A percentile compares a stretch with the other conserved stretches of the same genome.
Conservation (phyloP, 306 rosid genomes). For the Mucuna pruriens region DNA sequence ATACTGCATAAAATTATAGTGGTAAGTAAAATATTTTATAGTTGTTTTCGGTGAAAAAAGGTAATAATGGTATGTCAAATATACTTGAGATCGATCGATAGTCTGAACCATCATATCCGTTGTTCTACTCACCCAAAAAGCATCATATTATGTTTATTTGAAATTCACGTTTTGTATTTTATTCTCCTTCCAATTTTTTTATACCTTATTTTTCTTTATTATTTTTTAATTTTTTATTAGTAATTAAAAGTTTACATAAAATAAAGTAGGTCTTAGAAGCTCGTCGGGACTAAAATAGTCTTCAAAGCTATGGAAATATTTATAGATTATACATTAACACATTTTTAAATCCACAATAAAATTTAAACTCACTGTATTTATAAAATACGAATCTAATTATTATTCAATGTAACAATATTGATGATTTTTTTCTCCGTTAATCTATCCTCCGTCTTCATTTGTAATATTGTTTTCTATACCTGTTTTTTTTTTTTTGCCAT, state of each 20-base stretch:
- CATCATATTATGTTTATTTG: conserved; percentile 22
- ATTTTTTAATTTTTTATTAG: background rate
- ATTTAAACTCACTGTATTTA: too few relatives aligned
- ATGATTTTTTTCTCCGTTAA: too few relatives aligned
- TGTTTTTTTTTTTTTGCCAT: background rate
- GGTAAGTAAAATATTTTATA: background rate
- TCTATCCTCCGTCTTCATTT: background rate
- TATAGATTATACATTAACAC: too few relatives aligned
- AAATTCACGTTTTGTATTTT: background rate
- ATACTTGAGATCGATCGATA: background rate
- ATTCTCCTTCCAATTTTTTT: background rate
- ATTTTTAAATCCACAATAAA: too few relatives aligned
- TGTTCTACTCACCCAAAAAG: background rate
- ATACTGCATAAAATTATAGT: background rate
- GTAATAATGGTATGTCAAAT: background rate
- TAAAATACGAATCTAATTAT: too few relatives aligned
- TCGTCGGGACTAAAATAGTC: too few relatives aligned
- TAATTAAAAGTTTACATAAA: too few relatives aligned
- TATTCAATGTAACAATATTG: too few relatives aligned
- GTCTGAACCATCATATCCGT: background rate
- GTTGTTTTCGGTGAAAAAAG: background rate
- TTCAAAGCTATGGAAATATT: too few relatives aligned
- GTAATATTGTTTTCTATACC: too few relatives aligned
- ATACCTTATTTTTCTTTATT: background rate
- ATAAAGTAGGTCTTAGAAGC: too few relatives aligned